Percentiles rank a stretch among this genome's conserved stretches.
phyloP scores from a whole-genome alignment of 257 asterid genomes.

The Datura wrightii region DNA sequence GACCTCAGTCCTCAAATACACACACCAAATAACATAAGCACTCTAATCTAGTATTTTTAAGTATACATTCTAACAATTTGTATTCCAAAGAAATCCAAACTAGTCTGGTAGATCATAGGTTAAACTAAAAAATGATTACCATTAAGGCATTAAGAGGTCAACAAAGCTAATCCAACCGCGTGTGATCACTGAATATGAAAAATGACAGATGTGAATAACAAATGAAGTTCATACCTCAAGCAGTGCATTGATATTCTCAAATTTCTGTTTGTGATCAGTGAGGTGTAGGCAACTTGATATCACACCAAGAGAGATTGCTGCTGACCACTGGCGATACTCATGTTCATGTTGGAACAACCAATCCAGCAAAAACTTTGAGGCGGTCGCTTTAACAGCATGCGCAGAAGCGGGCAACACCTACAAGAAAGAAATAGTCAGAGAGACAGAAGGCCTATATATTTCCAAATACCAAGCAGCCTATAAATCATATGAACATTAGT shows the following conservation, averaged over 20 bases:
- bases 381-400: slow-evolving; percentile 68
- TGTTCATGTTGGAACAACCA: slow-evolving; percentile 90
- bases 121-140: not conserved
- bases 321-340: slow-evolving; percentile 94
- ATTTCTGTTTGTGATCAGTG: slow-evolving; percentile 86
- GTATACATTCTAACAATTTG: not conserved
- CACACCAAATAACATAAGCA: slow-evolving; percentile 4
- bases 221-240: slow-evolving; percentile 65
- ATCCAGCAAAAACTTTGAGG: slow-evolving; percentile 75
- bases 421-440: slow-evolving; percentile 25
- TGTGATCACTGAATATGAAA: not conserved
- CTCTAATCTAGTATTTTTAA: not conserved
- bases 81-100: slow-evolving; percentile 15
- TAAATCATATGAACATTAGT: not conserved
- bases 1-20: not conserved
- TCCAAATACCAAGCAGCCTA: slow-evolving; percentile 21
- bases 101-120: not conserved
- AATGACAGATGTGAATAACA: not conserved
- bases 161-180: not conserved
- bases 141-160: not conserved
- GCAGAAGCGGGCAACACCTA: slow-evolving; percentile 85
- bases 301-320: slow-evolving; percentile 95
- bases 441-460: not conserved
- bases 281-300: slow-evolving; percentile 88
- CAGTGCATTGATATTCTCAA: slow-evolving; percentile 69